Conservation (phyloP, 1,139 yeast species). For the Geotrichum australiense region DNA sequence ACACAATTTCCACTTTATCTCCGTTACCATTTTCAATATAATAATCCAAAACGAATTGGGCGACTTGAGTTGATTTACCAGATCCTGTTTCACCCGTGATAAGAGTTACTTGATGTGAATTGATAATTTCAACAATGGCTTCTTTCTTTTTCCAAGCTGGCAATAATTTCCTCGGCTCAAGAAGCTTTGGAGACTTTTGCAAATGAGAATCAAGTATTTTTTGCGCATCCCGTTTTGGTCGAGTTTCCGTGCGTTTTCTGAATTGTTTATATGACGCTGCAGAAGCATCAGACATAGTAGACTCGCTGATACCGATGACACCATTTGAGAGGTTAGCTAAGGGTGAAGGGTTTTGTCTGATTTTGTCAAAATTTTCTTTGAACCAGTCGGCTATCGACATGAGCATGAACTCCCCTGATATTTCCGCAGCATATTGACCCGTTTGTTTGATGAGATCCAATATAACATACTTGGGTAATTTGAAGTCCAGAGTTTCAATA, state of each 20-base stretch:
- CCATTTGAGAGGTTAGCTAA: slow-evolving; percentile 40
- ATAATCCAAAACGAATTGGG: slow-evolving; percentile 77
- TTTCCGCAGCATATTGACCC: slow-evolving; percentile 34
- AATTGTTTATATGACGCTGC: neutral
- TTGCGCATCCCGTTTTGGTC: slow-evolving; percentile 11
- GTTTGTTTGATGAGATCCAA: slow-evolving; percentile 50
- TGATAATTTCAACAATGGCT: slow-evolving; percentile 50
- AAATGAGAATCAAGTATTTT: slow-evolving; percentile 4
- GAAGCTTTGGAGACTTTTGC: slow-evolving; percentile 28
- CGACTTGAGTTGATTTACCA: slow-evolving; percentile 89
- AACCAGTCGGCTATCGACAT: slow-evolving; percentile 68
- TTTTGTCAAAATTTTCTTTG: slow-evolving; percentile 49
- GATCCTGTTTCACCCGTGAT: slow-evolving; percentile 98
- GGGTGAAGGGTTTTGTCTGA: slow-evolving; percentile 71
- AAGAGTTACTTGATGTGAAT: slow-evolving; percentile 56
- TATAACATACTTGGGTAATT: slow-evolving; percentile 69
- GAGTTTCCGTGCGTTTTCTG: slow-evolving; percentile 1
- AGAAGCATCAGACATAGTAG: slow-evolving; percentile 2
- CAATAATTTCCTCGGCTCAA: slow-evolving; percentile 44
- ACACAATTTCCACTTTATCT: slow-evolving; percentile 53
- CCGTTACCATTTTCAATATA: slow-evolving; percentile 35
- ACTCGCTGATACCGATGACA: slow-evolving; percentile 31
- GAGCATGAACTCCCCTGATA: slow-evolving; percentile 64
- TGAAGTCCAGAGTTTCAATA: slow-evolving; percentile 33
- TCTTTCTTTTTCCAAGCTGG: slow-evolving; percentile 80